A percentile compares a stretch with the other conserved stretches of the same genome.
Evolutionary conservation across 164 flowering plant genomes (phyloP).

Genomic region (Protea cynaroides): DNA sequence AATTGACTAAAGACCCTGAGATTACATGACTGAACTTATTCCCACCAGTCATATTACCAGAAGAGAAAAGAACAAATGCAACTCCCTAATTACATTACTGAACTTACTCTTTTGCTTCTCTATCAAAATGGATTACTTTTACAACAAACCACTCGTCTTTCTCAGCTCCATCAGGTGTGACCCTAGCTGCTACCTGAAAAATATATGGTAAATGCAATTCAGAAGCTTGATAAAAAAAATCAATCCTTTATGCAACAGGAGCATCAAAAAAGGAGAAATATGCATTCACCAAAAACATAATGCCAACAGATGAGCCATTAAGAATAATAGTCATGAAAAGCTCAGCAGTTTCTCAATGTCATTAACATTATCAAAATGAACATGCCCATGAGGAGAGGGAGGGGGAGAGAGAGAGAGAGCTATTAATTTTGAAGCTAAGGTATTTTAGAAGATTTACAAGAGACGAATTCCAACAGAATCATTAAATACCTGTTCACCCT

Average conservation of each 20-base stretch:
- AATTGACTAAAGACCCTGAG: too few relatives aligned
- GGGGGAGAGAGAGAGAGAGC: background rate
- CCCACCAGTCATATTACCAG: too few relatives aligned
- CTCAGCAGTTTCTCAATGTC: background rate
- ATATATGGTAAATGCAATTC: conserved; percentile 8
- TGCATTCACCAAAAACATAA: background rate
- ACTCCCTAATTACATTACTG: background rate
- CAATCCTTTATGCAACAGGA: conserved; percentile 3
- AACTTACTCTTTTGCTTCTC: conserved; percentile 90
- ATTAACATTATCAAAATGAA: background rate
- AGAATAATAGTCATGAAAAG: background rate
- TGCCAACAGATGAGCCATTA: background rate
- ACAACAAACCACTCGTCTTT: conserved; percentile 97
- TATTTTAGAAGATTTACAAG: background rate
- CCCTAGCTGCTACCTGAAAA: conserved; percentile 88
- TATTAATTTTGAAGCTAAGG: background rate
- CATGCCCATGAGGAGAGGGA: too few relatives aligned
- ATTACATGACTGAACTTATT: too few relatives aligned
- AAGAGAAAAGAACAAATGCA: background rate
- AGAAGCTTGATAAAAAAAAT: conserved; percentile 4
- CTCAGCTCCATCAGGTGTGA: conserved; percentile 67
- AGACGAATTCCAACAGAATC: conserved; percentile 1
- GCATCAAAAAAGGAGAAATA: background rate
- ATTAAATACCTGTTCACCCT: conserved; percentile 83
- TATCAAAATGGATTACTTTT: conserved; percentile 87